These are phyloP conservation scores for Phylloporus rhodoxanthus DNA, from an alignment of 768 basidiomycete species.

Conservation along the genomic window DNA sequence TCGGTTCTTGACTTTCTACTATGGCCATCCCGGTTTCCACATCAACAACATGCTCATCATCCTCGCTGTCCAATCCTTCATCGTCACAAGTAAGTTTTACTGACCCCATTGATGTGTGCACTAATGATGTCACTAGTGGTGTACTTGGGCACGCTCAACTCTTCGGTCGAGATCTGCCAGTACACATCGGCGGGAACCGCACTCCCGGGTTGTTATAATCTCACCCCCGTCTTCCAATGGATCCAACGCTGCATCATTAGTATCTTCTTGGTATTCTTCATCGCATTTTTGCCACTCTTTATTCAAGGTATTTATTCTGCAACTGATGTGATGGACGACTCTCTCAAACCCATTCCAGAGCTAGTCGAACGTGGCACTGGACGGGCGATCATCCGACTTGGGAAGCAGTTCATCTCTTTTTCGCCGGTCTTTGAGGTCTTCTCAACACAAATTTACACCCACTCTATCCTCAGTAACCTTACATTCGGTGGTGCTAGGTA, in stretches of 20 bases:
- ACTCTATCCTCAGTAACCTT: conserved; percentile 94
- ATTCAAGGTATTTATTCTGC: conserved; percentile 64
- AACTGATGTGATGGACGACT: conserved; percentile 6
- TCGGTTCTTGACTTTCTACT: conserved; percentile 99
- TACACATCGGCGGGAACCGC: conserved; percentile 71
- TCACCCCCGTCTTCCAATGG: conserved; percentile 91
- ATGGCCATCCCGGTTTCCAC: conserved; percentile 98
- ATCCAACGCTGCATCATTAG: conserved; percentile 94
- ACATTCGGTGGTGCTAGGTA: conserved; percentile 98
- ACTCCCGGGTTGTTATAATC: conserved; percentile 89
- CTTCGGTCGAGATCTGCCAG: conserved; percentile 70
- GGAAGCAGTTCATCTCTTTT: conserved; percentile 90
- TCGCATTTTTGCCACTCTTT: conserved; percentile 91
- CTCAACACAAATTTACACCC: conserved; percentile 95
- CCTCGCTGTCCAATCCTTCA: conserved; percentile 91
- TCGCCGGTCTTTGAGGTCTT: conserved; percentile 98
- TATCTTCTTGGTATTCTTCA: conserved; percentile 98
- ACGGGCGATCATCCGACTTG: conserved; percentile 84
- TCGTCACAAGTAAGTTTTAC: conserved; percentile 70
- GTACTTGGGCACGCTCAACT: conserved; percentile 89
- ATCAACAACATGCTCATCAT: conserved; percentile 99
- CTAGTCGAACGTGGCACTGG: conserved; percentile 91
- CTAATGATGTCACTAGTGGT: conserved; percentile 56
- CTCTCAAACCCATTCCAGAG: conserved; percentile 44
- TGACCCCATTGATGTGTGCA: conserved; percentile 1